Evolutionary conservation across 2,329 filamentous ascomycete genomes (phyloP).

Genomic region (Aspergillus pseudoterreus): DNA sequence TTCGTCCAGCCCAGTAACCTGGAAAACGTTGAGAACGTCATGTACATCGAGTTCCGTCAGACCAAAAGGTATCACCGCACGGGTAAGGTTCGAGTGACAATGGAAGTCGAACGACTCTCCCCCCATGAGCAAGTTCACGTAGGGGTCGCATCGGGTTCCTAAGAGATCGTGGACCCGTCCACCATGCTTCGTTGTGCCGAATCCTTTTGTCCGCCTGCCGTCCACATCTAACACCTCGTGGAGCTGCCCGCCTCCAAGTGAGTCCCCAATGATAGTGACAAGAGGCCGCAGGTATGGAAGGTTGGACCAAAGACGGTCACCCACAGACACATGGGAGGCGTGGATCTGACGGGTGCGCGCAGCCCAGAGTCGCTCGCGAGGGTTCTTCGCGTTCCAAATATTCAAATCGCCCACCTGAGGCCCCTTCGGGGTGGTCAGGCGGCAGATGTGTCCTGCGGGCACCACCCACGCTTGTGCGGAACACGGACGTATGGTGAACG

Average conservation of each 20-base stretch:
- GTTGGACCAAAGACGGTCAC: slow-evolving; percentile 73
- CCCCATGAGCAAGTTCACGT: slow-evolving; percentile 70
- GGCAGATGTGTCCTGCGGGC: slow-evolving; percentile 63
- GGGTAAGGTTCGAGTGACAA: slow-evolving; percentile 76
- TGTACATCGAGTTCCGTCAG: slow-evolving; percentile 72
- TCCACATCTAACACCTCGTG: slow-evolving; percentile 34
- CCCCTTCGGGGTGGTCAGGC: slow-evolving; percentile 71
- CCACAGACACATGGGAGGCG: slow-evolving; percentile 66
- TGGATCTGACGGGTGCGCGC: slow-evolving; percentile 74
- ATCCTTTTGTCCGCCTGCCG: slow-evolving; percentile 31
- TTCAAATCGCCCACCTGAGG: slow-evolving; percentile 83
- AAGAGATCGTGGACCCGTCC: slow-evolving; percentile 72
- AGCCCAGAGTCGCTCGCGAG: slow-evolving; percentile 79
- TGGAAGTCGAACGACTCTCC: slow-evolving; percentile 74
- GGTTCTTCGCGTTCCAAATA: slow-evolving; percentile 73
- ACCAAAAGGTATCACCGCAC: slow-evolving; percentile 66
- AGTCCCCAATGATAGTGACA: slow-evolving; percentile 66
- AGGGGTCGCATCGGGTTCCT: slow-evolving; percentile 80
- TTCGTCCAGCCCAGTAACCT: slow-evolving; percentile 73
- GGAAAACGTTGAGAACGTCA: slow-evolving; percentile 82
- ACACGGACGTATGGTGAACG: slow-evolving; percentile 67
- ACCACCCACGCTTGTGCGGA: slow-evolving; percentile 72
- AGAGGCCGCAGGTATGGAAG: slow-evolving; percentile 74
- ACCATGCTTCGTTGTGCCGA: slow-evolving; percentile 50
- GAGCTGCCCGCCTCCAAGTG: slow-evolving; percentile 46